Conservation (phyloP, 768 basidiomycete species). For the Tubosaeta sp. region DNA sequence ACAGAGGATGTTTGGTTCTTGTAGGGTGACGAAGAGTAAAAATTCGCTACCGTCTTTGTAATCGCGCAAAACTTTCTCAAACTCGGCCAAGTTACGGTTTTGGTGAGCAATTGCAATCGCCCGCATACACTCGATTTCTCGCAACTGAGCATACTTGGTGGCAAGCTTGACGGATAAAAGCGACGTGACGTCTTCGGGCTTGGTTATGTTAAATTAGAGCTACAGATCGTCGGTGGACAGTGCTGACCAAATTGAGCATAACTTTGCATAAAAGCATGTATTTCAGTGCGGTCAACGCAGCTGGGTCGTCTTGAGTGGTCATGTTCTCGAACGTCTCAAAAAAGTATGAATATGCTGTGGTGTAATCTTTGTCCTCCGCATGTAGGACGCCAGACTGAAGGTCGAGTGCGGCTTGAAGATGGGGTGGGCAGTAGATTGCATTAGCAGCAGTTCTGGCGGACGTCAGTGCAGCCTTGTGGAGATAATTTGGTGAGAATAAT, state of each 20-base stretch:
- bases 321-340: slow-evolving; percentile 95
- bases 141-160: slow-evolving; percentile 76
- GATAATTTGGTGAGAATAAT: background rate
- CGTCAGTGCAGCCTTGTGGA: slow-evolving; percentile 70
- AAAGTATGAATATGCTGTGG: slow-evolving; percentile 95
- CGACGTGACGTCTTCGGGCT: slow-evolving; percentile 93
- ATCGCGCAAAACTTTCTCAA: slow-evolving; percentile 82
- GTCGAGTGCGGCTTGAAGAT: slow-evolving; percentile 58
- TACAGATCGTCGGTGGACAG: background rate
- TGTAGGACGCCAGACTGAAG: slow-evolving; percentile 79
- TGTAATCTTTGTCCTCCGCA: slow-evolving; percentile 98
- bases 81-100: slow-evolving; percentile 82
- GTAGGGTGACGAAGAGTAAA: background rate
- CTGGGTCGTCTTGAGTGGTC: slow-evolving; percentile 67
- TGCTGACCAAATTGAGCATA: slow-evolving; percentile 87
- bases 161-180: slow-evolving; percentile 86
- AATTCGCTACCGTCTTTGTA: slow-evolving; percentile 66
- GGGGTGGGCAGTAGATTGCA: slow-evolving; percentile 87
- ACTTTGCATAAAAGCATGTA: slow-evolving; percentile 99
- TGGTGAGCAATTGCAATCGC: slow-evolving; percentile 93
- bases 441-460: slow-evolving; percentile 92
- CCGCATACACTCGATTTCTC: slow-evolving; percentile 94
- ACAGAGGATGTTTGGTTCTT: background rate
- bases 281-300: slow-evolving; percentile 82
- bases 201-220: background rate